Conservation (phyloP, 23 red algal genomes). For the Pyropia yezoensis region DNA sequence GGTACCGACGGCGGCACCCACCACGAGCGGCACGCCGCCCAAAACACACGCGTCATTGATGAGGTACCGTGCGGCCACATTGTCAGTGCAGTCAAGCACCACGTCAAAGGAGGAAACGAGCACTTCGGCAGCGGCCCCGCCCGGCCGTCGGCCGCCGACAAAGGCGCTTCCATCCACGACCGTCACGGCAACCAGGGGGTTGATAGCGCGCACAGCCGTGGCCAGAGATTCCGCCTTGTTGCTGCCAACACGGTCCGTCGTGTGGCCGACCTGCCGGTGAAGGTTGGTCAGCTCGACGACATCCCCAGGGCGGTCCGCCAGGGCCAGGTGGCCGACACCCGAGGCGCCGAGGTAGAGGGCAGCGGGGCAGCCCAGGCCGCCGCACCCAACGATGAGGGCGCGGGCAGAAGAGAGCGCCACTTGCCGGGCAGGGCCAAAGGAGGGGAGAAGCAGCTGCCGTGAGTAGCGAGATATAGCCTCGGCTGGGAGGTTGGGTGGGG, state of each 20-base stretch:
- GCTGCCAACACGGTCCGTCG: conserved; percentile 17
- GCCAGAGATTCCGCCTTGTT: conserved; percentile 41
- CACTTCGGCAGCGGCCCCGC: conserved; percentile 19
- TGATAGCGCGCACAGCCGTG: conserved; percentile 23
- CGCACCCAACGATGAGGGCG: conserved; percentile 72
- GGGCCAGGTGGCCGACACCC: conserved; percentile 64
- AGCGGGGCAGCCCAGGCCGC: conserved; percentile 88
- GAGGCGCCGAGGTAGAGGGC: conserved; percentile 89
- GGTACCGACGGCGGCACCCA: conserved; percentile 78
- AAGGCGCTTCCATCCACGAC: conserved; percentile 7
- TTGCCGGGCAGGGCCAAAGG: conserved; percentile 56
- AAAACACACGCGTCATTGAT: conserved; percentile 80
- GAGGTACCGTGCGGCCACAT: conserved; percentile 74
- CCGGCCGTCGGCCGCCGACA: too few relatives aligned
- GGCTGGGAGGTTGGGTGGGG: not conserved
- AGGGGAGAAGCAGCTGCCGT: conserved; percentile 68
- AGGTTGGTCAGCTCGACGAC: conserved; percentile 72
- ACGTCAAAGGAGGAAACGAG: conserved; percentile 47
- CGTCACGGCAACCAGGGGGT: conserved; percentile 32
- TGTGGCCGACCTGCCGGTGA: conserved; percentile 80
- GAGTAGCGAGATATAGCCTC: conserved; percentile 40
- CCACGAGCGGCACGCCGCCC: conserved; percentile 52
- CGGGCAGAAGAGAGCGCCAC: conserved; percentile 14
- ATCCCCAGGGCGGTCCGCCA: conserved; percentile 67
- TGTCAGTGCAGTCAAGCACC: conserved; percentile 95